Conservation (phyloP, 495 filamentous ascomycete species). For the Cercophora scortea region DNA sequence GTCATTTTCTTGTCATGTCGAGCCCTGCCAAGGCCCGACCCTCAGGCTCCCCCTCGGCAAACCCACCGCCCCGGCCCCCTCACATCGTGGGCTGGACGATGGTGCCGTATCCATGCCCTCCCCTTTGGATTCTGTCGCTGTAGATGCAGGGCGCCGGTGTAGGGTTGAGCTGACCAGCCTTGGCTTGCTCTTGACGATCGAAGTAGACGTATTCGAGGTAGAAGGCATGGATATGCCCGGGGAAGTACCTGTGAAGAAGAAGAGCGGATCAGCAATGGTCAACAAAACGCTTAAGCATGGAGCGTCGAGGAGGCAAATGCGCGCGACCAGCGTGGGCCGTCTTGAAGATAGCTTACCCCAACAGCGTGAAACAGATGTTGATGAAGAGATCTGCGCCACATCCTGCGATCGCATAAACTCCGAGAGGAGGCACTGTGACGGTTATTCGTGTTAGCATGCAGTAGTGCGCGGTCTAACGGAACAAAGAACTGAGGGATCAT, state of each 20-base stretch:
- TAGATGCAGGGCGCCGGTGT: conserved; percentile 65
- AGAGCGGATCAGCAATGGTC: too few relatives aligned
- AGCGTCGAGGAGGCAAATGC: too few relatives aligned
- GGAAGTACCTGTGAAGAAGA: conserved; percentile 51
- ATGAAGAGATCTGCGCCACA: conserved; percentile 77
- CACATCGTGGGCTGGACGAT: conserved; percentile 26
- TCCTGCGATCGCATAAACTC: conserved; percentile 32
- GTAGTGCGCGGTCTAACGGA: not conserved
- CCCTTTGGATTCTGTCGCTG: conserved; percentile 68
- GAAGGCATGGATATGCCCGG: conserved; percentile 83
- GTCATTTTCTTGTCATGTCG: too few relatives aligned
- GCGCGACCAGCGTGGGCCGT: too few relatives aligned
- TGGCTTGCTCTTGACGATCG: conserved; percentile 52
- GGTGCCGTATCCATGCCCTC: conserved; percentile 54
- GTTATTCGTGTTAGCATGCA: not conserved
- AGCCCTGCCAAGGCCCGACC: too few relatives aligned
- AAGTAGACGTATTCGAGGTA: conserved; percentile 88
- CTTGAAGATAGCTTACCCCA: conserved; percentile 23
- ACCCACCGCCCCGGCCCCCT: not conserved
- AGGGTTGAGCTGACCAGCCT: conserved; percentile 38
- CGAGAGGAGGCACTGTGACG: conserved; percentile 33
- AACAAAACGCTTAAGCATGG: too few relatives aligned
- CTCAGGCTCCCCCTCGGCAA: not conserved
- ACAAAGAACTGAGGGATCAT: conserved; percentile 4
- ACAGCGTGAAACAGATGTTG: conserved; percentile 78